Base-by-base conservation (phyloP, 129 eudicot species). In the Cynara cardunculus region DNA sequence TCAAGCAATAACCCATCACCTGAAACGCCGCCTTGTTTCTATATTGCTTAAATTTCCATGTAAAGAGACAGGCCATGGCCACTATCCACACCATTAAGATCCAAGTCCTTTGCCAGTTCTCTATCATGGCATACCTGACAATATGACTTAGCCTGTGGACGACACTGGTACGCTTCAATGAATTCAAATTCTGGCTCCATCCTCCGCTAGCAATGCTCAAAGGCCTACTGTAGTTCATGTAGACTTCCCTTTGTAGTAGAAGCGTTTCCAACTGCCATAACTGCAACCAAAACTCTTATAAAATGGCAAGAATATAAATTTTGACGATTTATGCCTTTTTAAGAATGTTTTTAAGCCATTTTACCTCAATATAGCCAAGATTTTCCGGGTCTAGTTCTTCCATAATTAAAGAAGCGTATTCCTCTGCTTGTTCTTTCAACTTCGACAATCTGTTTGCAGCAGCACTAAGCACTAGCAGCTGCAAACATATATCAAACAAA, bases 251-350 rank as follows among this genome's bases (percentile, higher is more conserved):
- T 78, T 92, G 97, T 16, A 95, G 88, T 19, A 95, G 89, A 77
- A 95, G 91, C n/a, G 94, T 78, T 86, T 95, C 99, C 88, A 95
- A 76, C 85, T 95, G 99, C 99, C 99, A 95, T 88, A 95, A 86
- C 99, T 95, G 94, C 76, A 88, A n/a, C 0, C 7, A 39, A 18
- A 49, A 18, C 24, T 53, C 21, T 18, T 53, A 53, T 53, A 53
- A 19, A 18, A 4, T 19, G 65, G 19, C 65, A 56, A 14, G 65
- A 56, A 56, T 56, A 16, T 18, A 69, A 53, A 3, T 32, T 12
- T 67, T n/a, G 14, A 62, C 27, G 7, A 14, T 3, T n/a, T 49
- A 72, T 21, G 39, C 32, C 31, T 22, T 46, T 41, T 26, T 5
- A 11, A 12, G 26, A 75, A 30, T 26, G 53, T 12, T 22, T 64